Base-by-base conservation (phyloP, 768 basidiomycete species). In the Mycena galopus region DNA sequence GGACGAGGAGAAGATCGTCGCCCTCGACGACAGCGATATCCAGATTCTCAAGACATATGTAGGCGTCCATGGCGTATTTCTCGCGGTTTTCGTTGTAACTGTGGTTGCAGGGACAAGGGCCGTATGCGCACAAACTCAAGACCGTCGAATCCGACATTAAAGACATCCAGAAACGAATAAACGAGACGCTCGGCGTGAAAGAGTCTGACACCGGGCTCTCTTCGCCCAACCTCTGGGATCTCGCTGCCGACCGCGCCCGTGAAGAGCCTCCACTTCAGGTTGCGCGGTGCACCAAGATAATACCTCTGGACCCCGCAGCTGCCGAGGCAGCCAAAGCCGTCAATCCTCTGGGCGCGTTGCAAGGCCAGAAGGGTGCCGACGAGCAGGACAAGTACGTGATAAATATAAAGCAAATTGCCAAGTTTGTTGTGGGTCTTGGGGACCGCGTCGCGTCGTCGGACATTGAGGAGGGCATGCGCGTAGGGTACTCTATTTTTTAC, bases 401-500 rank as follows among this genome's bases (percentile, higher is more conserved):
- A 83, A 98, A 97, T 81, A 97, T 99, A 83, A 98, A 98, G 82
- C 98, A 99, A 85, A 98, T 99, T 79, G 98, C 98, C 11, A 99
- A 99, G 84, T 99, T 98, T 80, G 98, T 99, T 12, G 98, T 99
- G 51, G 98, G 96, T 23, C 85, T 99, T 6, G 97, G 96, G 23
- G 98, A 99, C 76, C 93, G 96, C 50, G 96, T 99, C 2, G 95
- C 98, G 27, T 95, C 96, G 14, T 98, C 97, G 3, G 98, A 99
- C 85, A 96, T 99, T 64, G 98, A 99, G 82, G 98, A 99, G 86
- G 98, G 98, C n/a, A 99, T 99, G 98, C 93, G 98, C 65, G 98
- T 99, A 47, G 98, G 97, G 97, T 98, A 79, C 79, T 19, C 16
- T n/a, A 23, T 27, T 55, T 16, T 57, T 47, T 23, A 30, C 29